Percentiles rank a stretch among this genome's conserved stretches.
phyloP scores from a whole-genome alignment of 768 basidiomycete genomes.

The Termitomyces sp. region DNA sequence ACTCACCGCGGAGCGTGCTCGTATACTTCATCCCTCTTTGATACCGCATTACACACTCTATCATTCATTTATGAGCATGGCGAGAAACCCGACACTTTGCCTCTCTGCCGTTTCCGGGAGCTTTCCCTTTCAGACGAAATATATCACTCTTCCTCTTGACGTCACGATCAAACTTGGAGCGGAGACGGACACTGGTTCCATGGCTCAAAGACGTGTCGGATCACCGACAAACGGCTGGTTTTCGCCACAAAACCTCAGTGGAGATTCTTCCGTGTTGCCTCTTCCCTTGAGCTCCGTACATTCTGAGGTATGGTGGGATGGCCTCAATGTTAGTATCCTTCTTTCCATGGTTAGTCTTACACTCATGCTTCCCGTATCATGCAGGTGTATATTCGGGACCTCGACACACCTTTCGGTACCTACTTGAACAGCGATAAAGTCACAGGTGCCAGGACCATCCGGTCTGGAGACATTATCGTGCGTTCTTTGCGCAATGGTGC shows the following conservation, averaged over 20 bases:
- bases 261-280: slow-evolving; percentile 26
- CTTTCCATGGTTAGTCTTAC: background rate
- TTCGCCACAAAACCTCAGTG: slow-evolving; percentile 20
- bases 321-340: slow-evolving; percentile 29
- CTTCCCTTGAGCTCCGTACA: slow-evolving; percentile 38
- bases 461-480: slow-evolving; percentile 41
- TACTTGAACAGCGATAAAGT: slow-evolving; percentile 41
- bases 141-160: slow-evolving; percentile 25
- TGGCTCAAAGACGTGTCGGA: slow-evolving; percentile 17
- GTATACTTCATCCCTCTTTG: background rate
- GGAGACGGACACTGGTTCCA: slow-evolving; percentile 13
- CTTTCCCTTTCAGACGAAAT: slow-evolving; percentile 33
- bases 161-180: slow-evolving; percentile 27
- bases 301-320: slow-evolving; percentile 42
- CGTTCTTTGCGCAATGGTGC: slow-evolving; percentile 12
- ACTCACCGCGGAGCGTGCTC: background rate
- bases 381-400: slow-evolving; percentile 43
- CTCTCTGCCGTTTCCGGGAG: slow-evolving; percentile 29
- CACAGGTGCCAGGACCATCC: slow-evolving; percentile 29
- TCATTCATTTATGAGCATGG: slow-evolving; percentile 4
- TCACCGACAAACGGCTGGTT: slow-evolving; percentile 38
- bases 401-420: slow-evolving; percentile 42
- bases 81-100: slow-evolving; percentile 24
- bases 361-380: slow-evolving; percentile 15
- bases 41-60: background rate